phyloP scores from a whole-genome alignment of 2,329 filamentous ascomycete genomes.

The Fusarium sp. region DNA sequence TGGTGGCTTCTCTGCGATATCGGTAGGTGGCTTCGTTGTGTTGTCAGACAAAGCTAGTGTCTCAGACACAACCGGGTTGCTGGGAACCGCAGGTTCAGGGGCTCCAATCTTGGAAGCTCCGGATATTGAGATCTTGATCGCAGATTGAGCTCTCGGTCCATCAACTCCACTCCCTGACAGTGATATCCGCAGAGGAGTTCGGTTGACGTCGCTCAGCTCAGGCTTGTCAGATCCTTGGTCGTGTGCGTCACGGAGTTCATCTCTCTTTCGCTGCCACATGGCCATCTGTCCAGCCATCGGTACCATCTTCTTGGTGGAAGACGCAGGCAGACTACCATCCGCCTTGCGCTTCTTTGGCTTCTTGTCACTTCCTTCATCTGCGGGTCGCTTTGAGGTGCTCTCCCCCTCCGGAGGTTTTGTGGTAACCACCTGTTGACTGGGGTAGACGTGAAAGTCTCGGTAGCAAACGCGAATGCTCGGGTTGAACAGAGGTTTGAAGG shows the following conservation, averaged over 20 bases:
- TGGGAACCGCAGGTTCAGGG: constrained; percentile 12
- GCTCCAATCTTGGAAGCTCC: constrained; percentile 36
- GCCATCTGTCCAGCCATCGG: constrained; percentile 59
- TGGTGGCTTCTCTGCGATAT: constrained; percentile 12
- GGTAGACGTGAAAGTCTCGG: constrained; percentile 81
- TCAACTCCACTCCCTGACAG: constrained; percentile 32
- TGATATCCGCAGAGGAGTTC: constrained; percentile 39
- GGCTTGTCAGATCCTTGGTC: constrained; percentile 14
- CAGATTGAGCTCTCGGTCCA: constrained; percentile 32
- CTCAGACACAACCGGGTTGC: constrained; percentile 27
- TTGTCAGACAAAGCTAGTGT: constrained; percentile 6
- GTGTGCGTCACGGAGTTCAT: constrained; percentile 52
- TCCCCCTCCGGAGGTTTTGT: constrained; percentile 57
- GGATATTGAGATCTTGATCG: constrained; percentile 51
- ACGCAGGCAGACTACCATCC: constrained; percentile 51
- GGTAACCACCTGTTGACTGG: constrained; percentile 72
- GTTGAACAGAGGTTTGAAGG: constrained; percentile 79
- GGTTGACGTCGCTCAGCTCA: constrained; percentile 30
- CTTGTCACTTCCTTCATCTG: constrained; percentile 50
- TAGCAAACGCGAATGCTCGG: constrained; percentile 77
- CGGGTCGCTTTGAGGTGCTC: constrained; percentile 42
- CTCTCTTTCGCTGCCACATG: constrained; percentile 59
- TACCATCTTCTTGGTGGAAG: constrained; percentile 52
- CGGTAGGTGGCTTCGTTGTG: background rate
- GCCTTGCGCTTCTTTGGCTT: constrained; percentile 68